These are phyloP conservation scores for Crithidia fasciculata DNA, from an alignment of 208 protist genomes.

Conservation along the genomic window DNA sequence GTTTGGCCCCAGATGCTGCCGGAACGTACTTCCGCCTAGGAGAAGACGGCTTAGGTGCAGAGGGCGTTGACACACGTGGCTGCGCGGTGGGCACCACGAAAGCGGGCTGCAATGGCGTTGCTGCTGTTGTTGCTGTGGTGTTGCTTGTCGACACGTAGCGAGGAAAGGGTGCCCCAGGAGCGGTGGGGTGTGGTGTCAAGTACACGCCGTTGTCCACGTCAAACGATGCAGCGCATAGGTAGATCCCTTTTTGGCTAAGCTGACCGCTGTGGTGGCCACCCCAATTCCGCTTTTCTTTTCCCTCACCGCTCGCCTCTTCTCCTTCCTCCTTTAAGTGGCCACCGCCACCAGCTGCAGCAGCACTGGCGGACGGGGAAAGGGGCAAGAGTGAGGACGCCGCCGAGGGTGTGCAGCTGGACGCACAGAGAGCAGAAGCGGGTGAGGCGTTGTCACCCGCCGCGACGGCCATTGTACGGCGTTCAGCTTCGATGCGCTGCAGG, in stretches of 20 bases:
- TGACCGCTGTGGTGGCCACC: no score
- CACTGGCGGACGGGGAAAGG: not conserved
- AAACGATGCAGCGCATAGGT: no score
- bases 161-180: constrained; percentile 22
- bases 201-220: constrained; percentile 27
- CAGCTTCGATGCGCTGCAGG: constrained; percentile 24
- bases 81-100: not conserved
- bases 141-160: constrained; percentile 19
- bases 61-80: not conserved
- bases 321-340: no score
- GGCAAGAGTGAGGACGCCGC: not conserved
- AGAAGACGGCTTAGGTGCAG: no score
- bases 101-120: no score
- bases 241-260: no score
- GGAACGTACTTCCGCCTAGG: no score
- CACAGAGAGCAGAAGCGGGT: not conserved
- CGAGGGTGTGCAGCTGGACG: not conserved
- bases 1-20: no score
- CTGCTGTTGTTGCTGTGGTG: no score
- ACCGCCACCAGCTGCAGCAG: no score
- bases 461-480: constrained; percentile 24
- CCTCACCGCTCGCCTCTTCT: no score
- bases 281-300: not conserved
- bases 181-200: constrained; percentile 22
- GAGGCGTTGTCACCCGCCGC: constrained; percentile 23